A percentile compares a stretch with the other conserved stretches of the same genome.
These are phyloP conservation scores for Smittium mucronatum DNA, from an alignment of 371 early-diverging fungal species.

Conservation along the genomic window DNA sequence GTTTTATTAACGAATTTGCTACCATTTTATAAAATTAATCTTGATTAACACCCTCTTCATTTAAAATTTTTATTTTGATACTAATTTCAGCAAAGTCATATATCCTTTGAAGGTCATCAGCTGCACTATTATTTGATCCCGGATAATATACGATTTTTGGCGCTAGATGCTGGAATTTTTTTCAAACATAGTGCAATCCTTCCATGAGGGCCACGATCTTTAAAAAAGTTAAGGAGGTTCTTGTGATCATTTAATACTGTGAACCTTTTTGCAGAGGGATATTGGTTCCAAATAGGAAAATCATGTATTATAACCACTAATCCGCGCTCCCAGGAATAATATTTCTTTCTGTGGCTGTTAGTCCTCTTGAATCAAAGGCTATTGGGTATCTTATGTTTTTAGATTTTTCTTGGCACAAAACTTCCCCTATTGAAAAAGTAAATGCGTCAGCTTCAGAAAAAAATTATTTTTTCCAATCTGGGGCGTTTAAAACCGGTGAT, in stretches of 20 bases:
- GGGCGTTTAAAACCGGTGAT: not conserved
- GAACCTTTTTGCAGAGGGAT: constrained; percentile 5
- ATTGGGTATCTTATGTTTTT: constrained; percentile 11
- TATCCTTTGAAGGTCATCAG: constrained; percentile 8
- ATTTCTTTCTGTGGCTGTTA: constrained; percentile 16
- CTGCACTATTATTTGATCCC: constrained; percentile 1
- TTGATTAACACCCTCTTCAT: not conserved
- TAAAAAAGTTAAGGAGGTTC: constrained; percentile 7
- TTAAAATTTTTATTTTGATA: not conserved
- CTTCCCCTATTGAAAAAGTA: constrained; percentile 24
- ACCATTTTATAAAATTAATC: not conserved
- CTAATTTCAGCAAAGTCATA: not conserved
- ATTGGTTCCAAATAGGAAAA: constrained; percentile 13
- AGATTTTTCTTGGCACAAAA: constrained; percentile 26
- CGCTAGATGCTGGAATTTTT: constrained; percentile 12
- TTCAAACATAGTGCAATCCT: constrained; percentile 15
- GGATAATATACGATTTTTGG: constrained; percentile 12
- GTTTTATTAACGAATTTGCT: not conserved
- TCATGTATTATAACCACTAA: constrained; percentile 14
- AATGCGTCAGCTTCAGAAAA: constrained; percentile 31
- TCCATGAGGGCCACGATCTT: constrained; percentile 3
- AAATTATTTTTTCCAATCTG: constrained; percentile 18
- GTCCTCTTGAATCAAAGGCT: constrained; percentile 14
- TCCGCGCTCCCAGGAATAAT: constrained; percentile 17
- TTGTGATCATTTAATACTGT: constrained; percentile 16